A percentile compares a stretch with the other conserved stretches of the same genome.
These are phyloP conservation scores for Thalassia testudinum DNA, from an alignment of 116 monocot genomes.

Conservation along the genomic window DNA sequence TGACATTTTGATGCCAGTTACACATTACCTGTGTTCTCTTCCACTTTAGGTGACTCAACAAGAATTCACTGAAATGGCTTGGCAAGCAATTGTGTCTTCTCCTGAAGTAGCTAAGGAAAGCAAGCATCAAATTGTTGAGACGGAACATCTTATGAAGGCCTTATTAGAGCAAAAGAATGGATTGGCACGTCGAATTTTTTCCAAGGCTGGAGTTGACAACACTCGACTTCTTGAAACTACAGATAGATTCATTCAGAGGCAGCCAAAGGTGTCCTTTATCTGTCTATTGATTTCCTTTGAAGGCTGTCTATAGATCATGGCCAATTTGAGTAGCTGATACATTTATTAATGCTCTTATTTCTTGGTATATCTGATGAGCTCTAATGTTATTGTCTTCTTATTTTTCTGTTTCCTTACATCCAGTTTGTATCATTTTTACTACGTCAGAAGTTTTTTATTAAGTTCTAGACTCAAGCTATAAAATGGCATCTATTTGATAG, in stretches of 20 bases:
- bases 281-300: background rate
- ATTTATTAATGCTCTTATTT: too few species aligned
- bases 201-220: slow-evolving; percentile 89
- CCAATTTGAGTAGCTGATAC: too few species aligned
- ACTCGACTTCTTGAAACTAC: slow-evolving; percentile 82
- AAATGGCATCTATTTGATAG: too few species aligned
- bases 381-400: too few species aligned
- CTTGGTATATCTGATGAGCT: too few species aligned
- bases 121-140: slow-evolving; percentile 97
- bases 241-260: slow-evolving; percentile 78
- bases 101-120: slow-evolving; percentile 93
- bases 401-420: too few species aligned
- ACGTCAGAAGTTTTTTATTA: too few species aligned
- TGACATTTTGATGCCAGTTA: too few species aligned
- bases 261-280: slow-evolving; percentile 87
- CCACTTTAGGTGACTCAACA: slow-evolving; percentile 60
- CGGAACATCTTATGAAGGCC: slow-evolving; percentile 92
- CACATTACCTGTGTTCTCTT: too few species aligned
- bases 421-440: too few species aligned
- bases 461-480: too few species aligned
- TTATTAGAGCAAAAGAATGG: slow-evolving; percentile 95
- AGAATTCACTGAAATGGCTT: slow-evolving; percentile 96
- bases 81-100: slow-evolving; percentile 90
- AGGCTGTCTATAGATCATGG: too few species aligned
- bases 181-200: slow-evolving; percentile 93